Base-by-base conservation (phyloP, 116 monocot species). In the Iris pallida region DNA sequence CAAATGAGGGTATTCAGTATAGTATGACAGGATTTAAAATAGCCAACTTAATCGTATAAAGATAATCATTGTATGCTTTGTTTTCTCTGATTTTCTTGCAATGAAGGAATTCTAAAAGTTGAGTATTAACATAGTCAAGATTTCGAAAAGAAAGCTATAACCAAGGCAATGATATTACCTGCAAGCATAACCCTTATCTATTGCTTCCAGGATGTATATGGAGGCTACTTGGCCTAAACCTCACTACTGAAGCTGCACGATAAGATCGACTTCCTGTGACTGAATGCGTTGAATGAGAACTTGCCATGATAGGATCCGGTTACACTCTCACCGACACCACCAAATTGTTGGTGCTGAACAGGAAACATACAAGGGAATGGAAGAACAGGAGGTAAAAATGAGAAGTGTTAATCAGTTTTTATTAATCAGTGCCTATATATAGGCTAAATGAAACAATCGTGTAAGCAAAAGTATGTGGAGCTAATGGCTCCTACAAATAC, bases 231-330 rank as follows among this genome's bases (percentile, higher is more conserved):
- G 18, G 83, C 83, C 15, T 70, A 6, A 57, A 55, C 85, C 17
- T 98, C 92, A 6, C 90, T 85, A 1, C 54, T 71, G 52, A 93
- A 93, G 51, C 78, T 79, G 45, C 90, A 69, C 14, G 76, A 77
- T 49, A 93, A 48, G 45, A 98, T 86, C 0, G 65, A 88, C 69
- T 93, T 98, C 73, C 87, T 97, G 79, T 97, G 96, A 61, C 80
- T 90, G 76, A 97, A 97, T 17, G 85, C 63, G 49, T 97, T 89
- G 8, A 97, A 97, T 8, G 89, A 89, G 72, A 85, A 92, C 40
- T 97, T 92, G 47, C 92, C 96, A 64, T 97, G 96, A 79, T 97
- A 97, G 14, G 85, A 68, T 0, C 96, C 96, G 4, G 71, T 85
- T 45, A 89, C 96, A 42, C 96, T 97, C 62, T 89, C 89, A 17